Evolutionary conservation across 768 basidiomycete species (phyloP).

Genomic region (Rhizopogon rudus): DNA sequence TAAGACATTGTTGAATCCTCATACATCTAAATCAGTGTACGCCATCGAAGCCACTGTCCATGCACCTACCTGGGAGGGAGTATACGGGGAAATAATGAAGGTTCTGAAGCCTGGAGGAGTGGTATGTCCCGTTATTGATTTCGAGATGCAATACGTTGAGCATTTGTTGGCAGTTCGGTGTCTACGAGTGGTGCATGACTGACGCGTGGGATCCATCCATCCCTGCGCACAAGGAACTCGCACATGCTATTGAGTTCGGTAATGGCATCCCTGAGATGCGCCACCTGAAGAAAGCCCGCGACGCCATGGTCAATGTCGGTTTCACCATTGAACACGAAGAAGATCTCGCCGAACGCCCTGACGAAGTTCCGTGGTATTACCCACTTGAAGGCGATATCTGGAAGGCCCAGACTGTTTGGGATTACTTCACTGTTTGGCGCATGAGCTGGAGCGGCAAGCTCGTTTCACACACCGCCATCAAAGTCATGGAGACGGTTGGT

Average conservation of each 20-base stretch:
- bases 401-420: slow-evolving; percentile 89
- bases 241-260: slow-evolving; percentile 85
- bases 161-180: slow-evolving; percentile 63
- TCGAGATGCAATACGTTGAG: background rate
- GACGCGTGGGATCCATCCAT: slow-evolving; percentile 80
- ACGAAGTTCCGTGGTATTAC: slow-evolving; percentile 83
- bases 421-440: slow-evolving; percentile 76
- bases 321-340: slow-evolving; percentile 85
- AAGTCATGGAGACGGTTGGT: slow-evolving; percentile 67
- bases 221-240: slow-evolving; percentile 78
- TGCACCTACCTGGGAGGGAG: slow-evolving; percentile 88
- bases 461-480: slow-evolving; percentile 71
- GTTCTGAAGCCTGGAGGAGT: slow-evolving; percentile 91
- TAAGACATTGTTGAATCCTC: background rate
- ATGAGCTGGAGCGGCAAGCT: slow-evolving; percentile 80
- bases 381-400: slow-evolving; percentile 84
- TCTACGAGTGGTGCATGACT: slow-evolving; percentile 98
- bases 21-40: slow-evolving; percentile 48
- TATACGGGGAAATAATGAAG: slow-evolving; percentile 86
- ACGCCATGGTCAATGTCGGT: slow-evolving; percentile 75
- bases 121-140: slow-evolving; percentile 39
- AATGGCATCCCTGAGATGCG: slow-evolving; percentile 97
- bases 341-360: slow-evolving; percentile 78
- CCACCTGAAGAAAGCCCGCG: slow-evolving; percentile 54
- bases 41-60: slow-evolving; percentile 96